phyloP scores from a whole-genome alignment of 495 filamentous ascomycete species.

The Sporormia fimetaria region DNA sequence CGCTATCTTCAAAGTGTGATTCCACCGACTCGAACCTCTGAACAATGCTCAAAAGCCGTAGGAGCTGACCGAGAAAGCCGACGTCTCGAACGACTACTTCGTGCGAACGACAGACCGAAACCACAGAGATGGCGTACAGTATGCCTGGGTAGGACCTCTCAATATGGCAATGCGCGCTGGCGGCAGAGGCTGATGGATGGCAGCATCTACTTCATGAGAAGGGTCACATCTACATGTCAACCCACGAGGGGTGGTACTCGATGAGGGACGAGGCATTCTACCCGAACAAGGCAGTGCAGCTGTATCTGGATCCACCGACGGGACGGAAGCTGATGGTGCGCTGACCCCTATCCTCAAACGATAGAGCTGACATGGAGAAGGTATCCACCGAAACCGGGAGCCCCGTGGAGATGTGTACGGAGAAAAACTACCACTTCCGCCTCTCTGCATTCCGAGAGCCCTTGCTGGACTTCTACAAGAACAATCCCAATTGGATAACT shows the following conservation, averaged over 20 bases:
- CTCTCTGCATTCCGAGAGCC: conserved; percentile 66
- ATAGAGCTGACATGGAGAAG: conserved; percentile 24
- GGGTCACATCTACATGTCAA: conserved; percentile 71
- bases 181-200: conserved; percentile 9
- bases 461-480: conserved; percentile 65
- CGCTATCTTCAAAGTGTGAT: conserved; percentile 44
- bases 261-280: conserved; percentile 96
- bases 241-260: conserved; percentile 93
- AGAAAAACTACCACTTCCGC: conserved; percentile 89
- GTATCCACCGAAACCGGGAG: conserved; percentile 76
- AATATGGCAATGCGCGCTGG: not conserved
- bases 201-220: conserved; percentile 56
- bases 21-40: too few relatives aligned
- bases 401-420: conserved; percentile 90
- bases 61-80: conserved; percentile 54
- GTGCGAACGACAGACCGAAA: conserved; percentile 78
- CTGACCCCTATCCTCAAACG: not conserved
- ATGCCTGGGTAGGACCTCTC: conserved; percentile 67
- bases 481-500: conserved; percentile 58
- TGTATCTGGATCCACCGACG: conserved; percentile 63
- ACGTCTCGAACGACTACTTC: conserved; percentile 68
- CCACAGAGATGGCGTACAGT: conserved; percentile 76
- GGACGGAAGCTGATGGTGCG: conserved; percentile 65
- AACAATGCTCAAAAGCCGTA: conserved; percentile 25
- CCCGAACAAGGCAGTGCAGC: conserved; percentile 60